Conservation (phyloP, 345 rosid species). For the Trapa incisa region DNA sequence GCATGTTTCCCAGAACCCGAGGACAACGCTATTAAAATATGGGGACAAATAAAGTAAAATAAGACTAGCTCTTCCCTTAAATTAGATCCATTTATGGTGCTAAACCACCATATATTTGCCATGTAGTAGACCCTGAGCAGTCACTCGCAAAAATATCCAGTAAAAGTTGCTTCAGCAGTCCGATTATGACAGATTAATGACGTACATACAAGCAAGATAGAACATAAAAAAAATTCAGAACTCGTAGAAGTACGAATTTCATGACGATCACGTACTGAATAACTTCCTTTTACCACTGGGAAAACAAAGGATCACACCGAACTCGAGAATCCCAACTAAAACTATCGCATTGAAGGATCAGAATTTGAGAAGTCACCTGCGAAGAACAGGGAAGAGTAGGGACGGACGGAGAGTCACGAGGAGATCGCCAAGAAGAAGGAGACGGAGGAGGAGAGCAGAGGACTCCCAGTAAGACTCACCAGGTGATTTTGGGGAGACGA, state of each 20-base stretch:
- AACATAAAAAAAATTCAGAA: background rate
- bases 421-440: background rate
- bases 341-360: background rate
- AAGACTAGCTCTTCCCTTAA: background rate
- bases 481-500: background rate
- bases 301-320: background rate
- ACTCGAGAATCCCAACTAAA: background rate
- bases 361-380: background rate
- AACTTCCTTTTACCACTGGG: background rate
- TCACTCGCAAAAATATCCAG: background rate
- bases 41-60: background rate
- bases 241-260: background rate
- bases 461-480: too few relatives aligned
- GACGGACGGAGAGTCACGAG: background rate
- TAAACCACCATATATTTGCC: background rate
- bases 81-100: background rate
- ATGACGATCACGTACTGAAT: background rate
- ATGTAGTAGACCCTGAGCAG: background rate
- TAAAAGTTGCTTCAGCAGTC: background rate
- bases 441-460: background rate
- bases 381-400: background rate
- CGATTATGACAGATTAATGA: background rate
- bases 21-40: background rate
- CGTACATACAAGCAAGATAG: background rate
- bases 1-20: slow-evolving; percentile 1